Evolutionary conservation across 2,329 filamentous ascomycete species (phyloP).

Genomic region (Cryphonectria nitschkei): DNA sequence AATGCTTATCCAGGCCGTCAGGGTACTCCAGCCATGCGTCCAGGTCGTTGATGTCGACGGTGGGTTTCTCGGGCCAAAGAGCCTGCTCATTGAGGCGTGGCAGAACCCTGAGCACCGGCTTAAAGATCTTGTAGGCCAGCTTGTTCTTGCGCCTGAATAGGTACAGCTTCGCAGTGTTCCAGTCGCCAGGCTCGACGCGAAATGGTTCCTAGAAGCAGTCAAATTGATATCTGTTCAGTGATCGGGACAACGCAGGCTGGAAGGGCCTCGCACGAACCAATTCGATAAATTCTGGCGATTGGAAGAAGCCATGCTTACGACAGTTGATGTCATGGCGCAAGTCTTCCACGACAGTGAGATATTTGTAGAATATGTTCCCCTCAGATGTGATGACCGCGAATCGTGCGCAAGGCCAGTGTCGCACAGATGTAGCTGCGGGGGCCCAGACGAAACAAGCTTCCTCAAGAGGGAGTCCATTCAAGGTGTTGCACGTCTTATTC

Average conservation of each 20-base stretch:
- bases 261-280: background rate
- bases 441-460: background rate
- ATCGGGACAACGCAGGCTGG: background rate
- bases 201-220: background rate
- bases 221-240: background rate
- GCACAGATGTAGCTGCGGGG: background rate
- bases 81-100: conserved; percentile 5
- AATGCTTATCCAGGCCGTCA: background rate
- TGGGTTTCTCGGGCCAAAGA: conserved; percentile 14
- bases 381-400: background rate
- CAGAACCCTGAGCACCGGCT: background rate
- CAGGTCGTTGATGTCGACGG: conserved; percentile 12
- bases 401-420: background rate
- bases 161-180: conserved; percentile 18
- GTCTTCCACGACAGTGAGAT: conserved; percentile 14
- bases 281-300: background rate
- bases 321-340: no score
- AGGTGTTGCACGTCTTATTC: background rate
- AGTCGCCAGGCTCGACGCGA: background rate
- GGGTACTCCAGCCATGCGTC: background rate
- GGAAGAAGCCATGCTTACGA: background rate
- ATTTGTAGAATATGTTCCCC: conserved; percentile 4
- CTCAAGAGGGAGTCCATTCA: background rate
- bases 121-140: background rate
- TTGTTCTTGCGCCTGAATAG: background rate